phyloP scores from a whole-genome alignment of 2,329 filamentous ascomycete genomes.

The Neurospora sp. region DNA sequence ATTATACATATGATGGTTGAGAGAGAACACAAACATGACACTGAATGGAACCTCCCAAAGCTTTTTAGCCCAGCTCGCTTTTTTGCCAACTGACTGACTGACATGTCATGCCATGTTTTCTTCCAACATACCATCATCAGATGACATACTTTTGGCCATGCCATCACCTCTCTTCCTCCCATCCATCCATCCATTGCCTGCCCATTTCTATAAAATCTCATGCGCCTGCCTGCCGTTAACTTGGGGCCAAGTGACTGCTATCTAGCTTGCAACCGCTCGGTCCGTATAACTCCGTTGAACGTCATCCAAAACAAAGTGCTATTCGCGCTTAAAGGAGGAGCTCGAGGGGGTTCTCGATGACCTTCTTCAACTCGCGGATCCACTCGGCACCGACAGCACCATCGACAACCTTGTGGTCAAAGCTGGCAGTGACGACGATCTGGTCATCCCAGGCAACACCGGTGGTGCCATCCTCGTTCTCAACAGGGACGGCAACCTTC shows the following conservation, averaged over 20 bases:
- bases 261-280: neutral
- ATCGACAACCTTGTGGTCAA: slow-evolving; percentile 98
- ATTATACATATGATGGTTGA: neutral
- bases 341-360: slow-evolving; percentile 93
- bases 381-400: slow-evolving; percentile 94
- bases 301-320: neutral
- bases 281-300: neutral
- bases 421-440: slow-evolving; percentile 88
- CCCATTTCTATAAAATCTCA: neutral
- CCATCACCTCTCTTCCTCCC: neutral
- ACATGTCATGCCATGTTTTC: neutral
- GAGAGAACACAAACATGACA: neutral
- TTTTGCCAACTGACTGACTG: neutral
- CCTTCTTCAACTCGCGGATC: slow-evolving; percentile 95
- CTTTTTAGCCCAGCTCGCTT: neutral
- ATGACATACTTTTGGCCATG: neutral
- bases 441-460: slow-evolving; percentile 89
- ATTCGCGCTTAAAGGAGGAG: slow-evolving; percentile 62
- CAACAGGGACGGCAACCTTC: slow-evolving; percentile 85
- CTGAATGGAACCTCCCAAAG: neutral
- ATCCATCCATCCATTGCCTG: neutral
- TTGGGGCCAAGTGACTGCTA: neutral
- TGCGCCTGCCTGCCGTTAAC: neutral
- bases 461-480: slow-evolving; percentile 71
- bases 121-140: too few species aligned